Conservation (phyloP, 371 early-diverging fungal genomes). For the Saksenaea vasiformis region DNA sequence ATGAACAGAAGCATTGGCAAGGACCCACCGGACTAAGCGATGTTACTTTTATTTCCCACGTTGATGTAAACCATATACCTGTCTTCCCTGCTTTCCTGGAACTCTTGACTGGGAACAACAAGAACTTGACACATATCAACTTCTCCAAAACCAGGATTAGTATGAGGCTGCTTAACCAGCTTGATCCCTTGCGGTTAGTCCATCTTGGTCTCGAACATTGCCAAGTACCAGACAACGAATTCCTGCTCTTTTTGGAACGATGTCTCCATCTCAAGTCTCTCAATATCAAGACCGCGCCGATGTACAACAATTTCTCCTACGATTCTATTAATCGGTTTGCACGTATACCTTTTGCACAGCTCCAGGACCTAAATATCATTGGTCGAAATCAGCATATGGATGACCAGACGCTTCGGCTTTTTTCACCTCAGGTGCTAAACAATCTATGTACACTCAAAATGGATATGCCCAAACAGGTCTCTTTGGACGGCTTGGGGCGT, state of each 20-base stretch:
- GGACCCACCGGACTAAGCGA: background rate
- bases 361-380: background rate
- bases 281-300: background rate
- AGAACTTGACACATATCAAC: background rate
- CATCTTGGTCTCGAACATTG: background rate
- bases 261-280: background rate
- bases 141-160: background rate
- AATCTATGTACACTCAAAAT: background rate
- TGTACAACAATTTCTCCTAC: background rate
- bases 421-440: background rate
- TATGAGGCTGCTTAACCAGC: background rate
- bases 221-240: background rate
- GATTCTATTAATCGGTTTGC: background rate
- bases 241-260: background rate
- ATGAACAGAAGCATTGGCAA: background rate
- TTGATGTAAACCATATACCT: background rate
- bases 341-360: background rate
- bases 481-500: background rate
- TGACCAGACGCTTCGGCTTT: background rate
- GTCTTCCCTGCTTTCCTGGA: background rate
- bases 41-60: background rate
- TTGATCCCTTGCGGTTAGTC: background rate
- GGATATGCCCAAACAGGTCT: background rate
- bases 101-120: background rate
- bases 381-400: background rate